Evolutionary conservation across 2,329 filamentous ascomycete species (phyloP).

Genomic region (Chalara sp.): DNA sequence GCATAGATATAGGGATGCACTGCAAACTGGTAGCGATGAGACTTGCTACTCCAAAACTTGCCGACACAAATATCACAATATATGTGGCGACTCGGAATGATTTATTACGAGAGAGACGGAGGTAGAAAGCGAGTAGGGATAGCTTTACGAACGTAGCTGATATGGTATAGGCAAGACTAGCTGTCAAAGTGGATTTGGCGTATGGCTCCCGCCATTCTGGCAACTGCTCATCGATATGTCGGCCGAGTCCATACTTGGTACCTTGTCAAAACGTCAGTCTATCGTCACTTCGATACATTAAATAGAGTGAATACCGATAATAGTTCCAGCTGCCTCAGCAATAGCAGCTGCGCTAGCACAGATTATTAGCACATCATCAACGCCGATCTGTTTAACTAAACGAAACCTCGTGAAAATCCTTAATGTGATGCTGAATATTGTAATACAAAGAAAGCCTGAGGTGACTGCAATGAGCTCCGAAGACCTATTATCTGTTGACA

Average conservation of each 20-base stretch:
- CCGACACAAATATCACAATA: conserved; percentile 34
- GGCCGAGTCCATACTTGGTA: neutral
- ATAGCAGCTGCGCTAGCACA: no score
- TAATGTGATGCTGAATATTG: no score
- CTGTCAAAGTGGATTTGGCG: neutral
- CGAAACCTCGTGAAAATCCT: no score
- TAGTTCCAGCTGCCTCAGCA: no score
- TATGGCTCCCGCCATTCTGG: neutral
- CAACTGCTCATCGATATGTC: neutral
- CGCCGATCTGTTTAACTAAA: no score
- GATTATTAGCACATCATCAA: no score
- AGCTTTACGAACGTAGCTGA: conserved; percentile 35
- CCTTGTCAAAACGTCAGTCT: neutral
- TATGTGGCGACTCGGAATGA: conserved; percentile 29
- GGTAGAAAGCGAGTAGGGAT: conserved; percentile 39
- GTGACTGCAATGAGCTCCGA: no score
- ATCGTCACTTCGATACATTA: no score
- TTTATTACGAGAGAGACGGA: conserved; percentile 32
- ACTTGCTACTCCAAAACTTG: conserved; percentile 33
- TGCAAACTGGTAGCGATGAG: conserved; percentile 38
- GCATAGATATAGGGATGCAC: conserved; percentile 32
- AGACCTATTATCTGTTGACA: no score
- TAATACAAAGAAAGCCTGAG: no score
- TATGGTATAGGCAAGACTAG: neutral
- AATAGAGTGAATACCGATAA: no score